These are phyloP conservation scores for Cardamine occulta DNA, from an alignment of 345 rosid genomes.

Conservation along the genomic window DNA sequence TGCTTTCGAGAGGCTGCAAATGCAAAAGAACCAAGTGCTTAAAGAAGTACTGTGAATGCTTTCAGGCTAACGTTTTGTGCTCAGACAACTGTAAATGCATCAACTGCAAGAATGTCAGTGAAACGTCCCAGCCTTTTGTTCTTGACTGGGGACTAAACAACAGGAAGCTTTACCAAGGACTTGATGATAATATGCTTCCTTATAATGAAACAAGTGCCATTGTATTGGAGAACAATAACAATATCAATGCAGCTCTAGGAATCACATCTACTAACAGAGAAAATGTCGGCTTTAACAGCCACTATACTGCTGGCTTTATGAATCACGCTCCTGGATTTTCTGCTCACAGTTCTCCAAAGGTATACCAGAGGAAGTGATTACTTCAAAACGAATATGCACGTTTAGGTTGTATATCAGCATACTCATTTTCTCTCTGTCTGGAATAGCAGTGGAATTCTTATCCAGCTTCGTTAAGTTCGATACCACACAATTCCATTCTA, in stretches of 20 bases:
- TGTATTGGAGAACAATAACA: neutral
- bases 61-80: slow-evolving; percentile 56
- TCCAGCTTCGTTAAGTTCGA: slow-evolving; percentile 12
- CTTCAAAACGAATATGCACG: neutral
- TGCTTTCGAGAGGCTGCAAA: slow-evolving; percentile 56
- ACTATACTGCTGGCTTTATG: slow-evolving; percentile 3
- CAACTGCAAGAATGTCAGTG: slow-evolving; percentile 49
- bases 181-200: slow-evolving; percentile 21
- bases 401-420: neutral
- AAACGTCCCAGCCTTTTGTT: slow-evolving; percentile 14
- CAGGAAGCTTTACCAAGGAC: slow-evolving; percentile 21
- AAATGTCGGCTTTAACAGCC: neutral
- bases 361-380: slow-evolving; percentile 37
- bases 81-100: slow-evolving; percentile 58
- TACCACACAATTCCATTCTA: slow-evolving; percentile 23
- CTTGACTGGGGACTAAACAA: slow-evolving; percentile 8
- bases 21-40: slow-evolving; percentile 59
- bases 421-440: slow-evolving; percentile 16
- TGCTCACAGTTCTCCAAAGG: slow-evolving; percentile 26
- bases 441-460: slow-evolving; percentile 21
- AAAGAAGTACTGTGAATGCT: slow-evolving; percentile 68
- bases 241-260: slow-evolving; percentile 8
- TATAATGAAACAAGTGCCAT: neutral
- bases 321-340: neutral
- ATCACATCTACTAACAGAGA: neutral